phyloP scores from a whole-genome alignment of 345 rosid species.

The Brassica cretica region DNA sequence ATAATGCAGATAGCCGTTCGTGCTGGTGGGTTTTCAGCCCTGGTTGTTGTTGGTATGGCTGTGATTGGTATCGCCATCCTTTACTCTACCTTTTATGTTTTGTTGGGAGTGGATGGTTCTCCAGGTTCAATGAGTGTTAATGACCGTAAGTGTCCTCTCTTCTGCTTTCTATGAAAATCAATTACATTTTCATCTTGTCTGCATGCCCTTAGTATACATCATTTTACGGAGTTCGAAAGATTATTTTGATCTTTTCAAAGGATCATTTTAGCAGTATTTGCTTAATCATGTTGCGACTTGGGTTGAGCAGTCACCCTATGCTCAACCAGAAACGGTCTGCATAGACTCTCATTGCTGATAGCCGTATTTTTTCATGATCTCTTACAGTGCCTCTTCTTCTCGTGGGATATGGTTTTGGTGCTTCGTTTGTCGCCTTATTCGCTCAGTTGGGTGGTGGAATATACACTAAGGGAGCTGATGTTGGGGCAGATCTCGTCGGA shows the following conservation, averaged over 20 bases:
- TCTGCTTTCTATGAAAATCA: slow-evolving; percentile 16
- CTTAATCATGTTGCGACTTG: background rate
- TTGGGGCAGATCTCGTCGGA: slow-evolving; percentile 99
- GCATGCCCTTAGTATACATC: slow-evolving; percentile 1
- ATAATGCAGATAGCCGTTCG: slow-evolving; percentile 80
- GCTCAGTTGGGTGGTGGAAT: slow-evolving; percentile 99
- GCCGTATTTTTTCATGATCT: background rate
- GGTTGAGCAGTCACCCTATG: background rate
- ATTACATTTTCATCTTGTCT: slow-evolving; percentile 6
- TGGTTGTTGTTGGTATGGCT: slow-evolving; percentile 99
- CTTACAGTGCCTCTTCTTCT: slow-evolving; percentile 94
- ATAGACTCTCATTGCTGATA: slow-evolving; percentile 1
- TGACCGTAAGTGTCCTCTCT: slow-evolving; percentile 73
- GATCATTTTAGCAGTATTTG: slow-evolving; percentile 10
- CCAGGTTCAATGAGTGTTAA: slow-evolving; percentile 90
- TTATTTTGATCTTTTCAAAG: background rate
- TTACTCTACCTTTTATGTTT: slow-evolving; percentile 87
- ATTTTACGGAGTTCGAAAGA: background rate
- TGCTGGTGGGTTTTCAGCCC: slow-evolving; percentile 98
- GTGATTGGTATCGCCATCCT: slow-evolving; percentile 95
- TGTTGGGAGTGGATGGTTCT: slow-evolving; percentile 82
- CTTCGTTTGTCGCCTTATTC: slow-evolving; percentile 97
- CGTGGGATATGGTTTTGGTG: slow-evolving; percentile 99
- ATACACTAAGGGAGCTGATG: slow-evolving; percentile 99
- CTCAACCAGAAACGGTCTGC: background rate